These are phyloP conservation scores for Kitagawia praeruptora DNA, from an alignment of 129 eudicot species.

Conservation along the genomic window DNA sequence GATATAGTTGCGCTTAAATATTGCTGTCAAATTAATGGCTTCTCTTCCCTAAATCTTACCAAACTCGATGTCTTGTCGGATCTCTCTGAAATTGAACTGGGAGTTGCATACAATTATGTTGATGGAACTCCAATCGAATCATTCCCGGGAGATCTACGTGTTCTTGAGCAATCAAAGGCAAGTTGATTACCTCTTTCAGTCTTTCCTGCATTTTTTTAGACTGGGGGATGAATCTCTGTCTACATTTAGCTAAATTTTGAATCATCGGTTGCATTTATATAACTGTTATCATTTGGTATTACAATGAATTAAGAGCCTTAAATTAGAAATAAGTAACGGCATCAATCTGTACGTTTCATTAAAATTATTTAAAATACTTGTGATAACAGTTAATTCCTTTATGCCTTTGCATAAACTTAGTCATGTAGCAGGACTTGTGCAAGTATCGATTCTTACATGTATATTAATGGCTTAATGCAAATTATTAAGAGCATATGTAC, in stretches of 20 bases:
- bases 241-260: not conserved
- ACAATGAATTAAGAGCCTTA: not conserved
- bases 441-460: not conserved
- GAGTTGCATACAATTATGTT: slow-evolving; percentile 55
- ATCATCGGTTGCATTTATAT: not conserved
- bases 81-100: slow-evolving; percentile 72
- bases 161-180: slow-evolving; percentile 71
- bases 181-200: slow-evolving; percentile 18
- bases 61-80: slow-evolving; percentile 94
- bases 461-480: not conserved
- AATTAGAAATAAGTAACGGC: not conserved
- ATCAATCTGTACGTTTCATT: not conserved
- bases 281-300: not conserved
- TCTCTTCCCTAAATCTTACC: slow-evolving; percentile 79
- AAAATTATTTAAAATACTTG: not conserved
- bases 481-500: not conserved
- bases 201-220: not conserved
- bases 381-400: not conserved
- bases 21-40: slow-evolving; percentile 75
- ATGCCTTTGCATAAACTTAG: not conserved
- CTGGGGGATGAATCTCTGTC: not conserved
- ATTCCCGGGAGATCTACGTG: slow-evolving; percentile 72
- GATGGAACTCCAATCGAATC: slow-evolving; percentile 61
- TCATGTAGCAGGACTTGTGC: not conserved
- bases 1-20: slow-evolving; percentile 82